Conservation (phyloP, 2,329 filamentous ascomycete genomes). For the Penicillium nordicum region DNA sequence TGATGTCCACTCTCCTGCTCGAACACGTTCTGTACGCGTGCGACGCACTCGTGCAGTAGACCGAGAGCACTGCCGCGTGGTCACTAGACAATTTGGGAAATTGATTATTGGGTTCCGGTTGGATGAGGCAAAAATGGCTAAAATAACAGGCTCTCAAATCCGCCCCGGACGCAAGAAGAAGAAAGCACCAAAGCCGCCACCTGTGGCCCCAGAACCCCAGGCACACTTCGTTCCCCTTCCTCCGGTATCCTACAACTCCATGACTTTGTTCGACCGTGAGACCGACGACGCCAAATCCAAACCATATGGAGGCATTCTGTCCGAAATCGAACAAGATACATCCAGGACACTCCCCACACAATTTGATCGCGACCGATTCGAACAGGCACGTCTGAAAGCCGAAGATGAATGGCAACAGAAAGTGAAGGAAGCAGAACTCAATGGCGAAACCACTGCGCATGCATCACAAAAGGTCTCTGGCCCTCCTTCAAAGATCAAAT, state of each 20-base stretch:
- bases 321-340: conserved; percentile 85
- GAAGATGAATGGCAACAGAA: conserved; percentile 86
- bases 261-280: conserved; percentile 88
- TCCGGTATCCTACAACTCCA: conserved; percentile 67
- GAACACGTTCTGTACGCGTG: conserved; percentile 60
- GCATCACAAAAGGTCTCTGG: conserved; percentile 73
- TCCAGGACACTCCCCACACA: conserved; percentile 78
- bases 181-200: conserved; percentile 43
- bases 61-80: conserved; percentile 39
- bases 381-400: conserved; percentile 82
- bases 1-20: conserved; percentile 22
- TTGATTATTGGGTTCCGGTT: conserved; percentile 60
- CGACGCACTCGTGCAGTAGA: conserved; percentile 51
- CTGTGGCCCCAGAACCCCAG: conserved; percentile 43
- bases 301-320: conserved; percentile 90
- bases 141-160: conserved; percentile 58
- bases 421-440: conserved; percentile 59
- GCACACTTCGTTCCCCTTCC: conserved; percentile 60
- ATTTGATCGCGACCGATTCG: conserved; percentile 80
- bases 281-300: conserved; percentile 86
- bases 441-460: conserved; percentile 59
- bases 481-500: conserved; percentile 93
- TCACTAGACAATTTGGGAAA: conserved; percentile 43
- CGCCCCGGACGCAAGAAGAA: conserved; percentile 56
- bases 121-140: conserved; percentile 56